Conservation (phyloP, 1,284 basidiomycete genomes). For the Volvariella surrecta region DNA sequence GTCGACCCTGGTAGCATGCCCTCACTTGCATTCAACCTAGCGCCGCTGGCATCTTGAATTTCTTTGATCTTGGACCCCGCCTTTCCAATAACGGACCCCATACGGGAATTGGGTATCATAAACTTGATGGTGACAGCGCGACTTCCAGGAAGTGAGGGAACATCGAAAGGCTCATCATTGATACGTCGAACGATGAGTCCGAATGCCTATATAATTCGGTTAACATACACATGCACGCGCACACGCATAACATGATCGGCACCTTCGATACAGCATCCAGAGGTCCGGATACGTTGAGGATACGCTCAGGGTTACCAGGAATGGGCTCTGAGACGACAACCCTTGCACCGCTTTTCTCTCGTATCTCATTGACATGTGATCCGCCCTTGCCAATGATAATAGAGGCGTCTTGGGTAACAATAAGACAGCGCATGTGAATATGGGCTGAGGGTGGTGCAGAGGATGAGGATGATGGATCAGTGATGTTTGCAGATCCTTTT, state of each 20-base stretch:
- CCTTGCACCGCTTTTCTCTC: conserved; percentile 93
- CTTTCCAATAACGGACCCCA: conserved; percentile 99
- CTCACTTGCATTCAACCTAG: conserved; percentile 92
- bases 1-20: conserved; percentile 99
- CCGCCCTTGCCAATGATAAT: conserved; percentile 98
- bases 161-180: conserved; percentile 98
- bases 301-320: conserved; percentile 96
- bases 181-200: conserved; percentile 97
- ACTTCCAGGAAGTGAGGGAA: conserved; percentile 95
- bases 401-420: conserved; percentile 98
- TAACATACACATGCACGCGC: conserved; percentile 6
- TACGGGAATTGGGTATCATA: conserved; percentile 98
- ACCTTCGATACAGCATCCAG: conserved; percentile 98
- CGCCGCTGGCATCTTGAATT: conserved; percentile 98
- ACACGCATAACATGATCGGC: conserved; percentile 16
- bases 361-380: conserved; percentile 96
- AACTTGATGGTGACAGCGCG: conserved; percentile 99
- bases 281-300: conserved; percentile 95
- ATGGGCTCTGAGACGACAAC: conserved; percentile 96
- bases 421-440: conserved; percentile 93
- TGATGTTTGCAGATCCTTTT: conserved; percentile 28
- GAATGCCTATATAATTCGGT: conserved; percentile 65
- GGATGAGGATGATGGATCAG: conserved; percentile 30
- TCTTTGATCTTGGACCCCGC: conserved; percentile 98
- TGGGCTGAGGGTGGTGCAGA: conserved; percentile 53